These are phyloP conservation scores for Moringa oleifera DNA, from an alignment of 345 rosid species.

Conservation along the genomic window DNA sequence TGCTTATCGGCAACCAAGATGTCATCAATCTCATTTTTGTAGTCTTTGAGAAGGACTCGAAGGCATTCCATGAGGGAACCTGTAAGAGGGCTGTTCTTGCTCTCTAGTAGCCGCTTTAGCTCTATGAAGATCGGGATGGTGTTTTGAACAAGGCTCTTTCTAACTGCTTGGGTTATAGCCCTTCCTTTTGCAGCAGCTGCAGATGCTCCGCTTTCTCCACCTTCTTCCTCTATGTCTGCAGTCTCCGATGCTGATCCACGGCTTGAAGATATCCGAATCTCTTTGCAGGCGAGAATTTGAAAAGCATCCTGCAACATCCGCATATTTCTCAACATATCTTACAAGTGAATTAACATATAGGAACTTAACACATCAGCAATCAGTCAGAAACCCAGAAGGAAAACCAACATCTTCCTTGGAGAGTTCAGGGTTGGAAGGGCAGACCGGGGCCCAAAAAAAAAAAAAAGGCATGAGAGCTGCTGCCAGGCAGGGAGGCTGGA, in stretches of 20 bases:
- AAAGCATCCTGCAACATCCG: constrained; percentile 67
- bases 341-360: too few species aligned
- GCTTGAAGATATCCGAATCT: constrained; percentile 53
- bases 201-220: constrained; percentile 33
- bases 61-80: constrained; percentile 96
- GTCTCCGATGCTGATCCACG: constrained; percentile 54
- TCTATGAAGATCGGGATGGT: constrained; percentile 94
- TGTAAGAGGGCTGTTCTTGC: constrained; percentile 85
- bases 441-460: too few species aligned
- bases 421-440: background rate
- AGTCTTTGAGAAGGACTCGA: constrained; percentile 80
- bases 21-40: constrained; percentile 90
- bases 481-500: background rate
- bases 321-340: too few species aligned
- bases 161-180: constrained; percentile 83
- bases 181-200: constrained; percentile 67
- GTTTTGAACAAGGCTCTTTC: constrained; percentile 85
- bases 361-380: background rate
- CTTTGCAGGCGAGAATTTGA: constrained; percentile 81
- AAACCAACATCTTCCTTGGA: too few species aligned
- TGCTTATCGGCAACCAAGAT: constrained; percentile 87
- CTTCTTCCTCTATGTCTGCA: constrained; percentile 58
- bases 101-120: constrained; percentile 80
- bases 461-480: background rate
- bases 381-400: background rate